Conservation (phyloP, 257 asterid species). For the Jacaranda copaia region DNA sequence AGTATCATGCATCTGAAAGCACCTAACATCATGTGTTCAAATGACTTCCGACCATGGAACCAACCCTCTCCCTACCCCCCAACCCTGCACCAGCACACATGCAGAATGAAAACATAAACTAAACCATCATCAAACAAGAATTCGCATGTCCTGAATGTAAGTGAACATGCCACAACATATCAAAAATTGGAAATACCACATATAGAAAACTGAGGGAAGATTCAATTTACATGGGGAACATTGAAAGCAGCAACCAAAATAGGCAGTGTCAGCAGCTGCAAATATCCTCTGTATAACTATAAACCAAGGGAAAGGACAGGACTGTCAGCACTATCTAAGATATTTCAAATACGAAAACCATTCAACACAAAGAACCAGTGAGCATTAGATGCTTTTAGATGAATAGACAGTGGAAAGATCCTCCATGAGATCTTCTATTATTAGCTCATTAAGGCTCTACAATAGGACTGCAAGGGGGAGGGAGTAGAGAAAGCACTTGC, state of each 20-base stretch:
- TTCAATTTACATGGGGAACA: constrained; percentile 75
- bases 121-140: constrained; percentile 16
- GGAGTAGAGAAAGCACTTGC: constrained; percentile 5
- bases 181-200: constrained; percentile 26
- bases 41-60: not conserved
- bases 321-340: constrained; percentile 33
- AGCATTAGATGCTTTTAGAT: constrained; percentile 11
- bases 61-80: constrained; percentile 6
- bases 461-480: constrained; percentile 14
- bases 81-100: constrained; percentile 8
- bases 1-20: constrained; percentile 28
- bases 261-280: constrained; percentile 74
- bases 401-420: constrained; percentile 16
- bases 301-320: constrained; percentile 31
- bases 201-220: constrained; percentile 11
- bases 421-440: not conserved
- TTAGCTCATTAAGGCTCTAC: constrained; percentile 11
- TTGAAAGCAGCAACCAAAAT: constrained; percentile 62
- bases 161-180: constrained; percentile 30
- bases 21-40: not conserved
- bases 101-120: not conserved
- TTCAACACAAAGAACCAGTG: constrained; percentile 11
- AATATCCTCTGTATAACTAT: constrained; percentile 70
- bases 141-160: constrained; percentile 11
- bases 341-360: constrained; percentile 22